Conservation (phyloP, 768 basidiomycete species). For the Pisolithus tinctorius region DNA sequence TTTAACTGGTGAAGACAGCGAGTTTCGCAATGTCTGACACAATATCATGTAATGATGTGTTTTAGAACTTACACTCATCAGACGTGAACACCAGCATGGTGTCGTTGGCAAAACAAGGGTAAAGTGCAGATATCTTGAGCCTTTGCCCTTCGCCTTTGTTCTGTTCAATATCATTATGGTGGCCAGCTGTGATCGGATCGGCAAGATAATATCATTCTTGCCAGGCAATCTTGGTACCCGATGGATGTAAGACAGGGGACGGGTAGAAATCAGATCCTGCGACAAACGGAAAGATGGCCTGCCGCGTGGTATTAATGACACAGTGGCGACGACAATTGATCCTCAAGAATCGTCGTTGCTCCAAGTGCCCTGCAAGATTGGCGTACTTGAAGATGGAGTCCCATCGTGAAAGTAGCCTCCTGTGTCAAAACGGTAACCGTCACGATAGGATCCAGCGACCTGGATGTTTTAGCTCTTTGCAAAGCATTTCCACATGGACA, state of each 20-base stretch:
- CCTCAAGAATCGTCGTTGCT: slow-evolving; percentile 54
- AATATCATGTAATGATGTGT: slow-evolving; percentile 53
- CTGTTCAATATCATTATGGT: slow-evolving; percentile 31
- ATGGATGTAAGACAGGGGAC: slow-evolving; percentile 50
- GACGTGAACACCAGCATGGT: slow-evolving; percentile 55
- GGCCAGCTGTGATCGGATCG: slow-evolving; percentile 29
- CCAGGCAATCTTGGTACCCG: slow-evolving; percentile 55
- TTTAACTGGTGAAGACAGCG: slow-evolving; percentile 12
- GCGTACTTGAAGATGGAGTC: slow-evolving; percentile 47
- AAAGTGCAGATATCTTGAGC: slow-evolving; percentile 43
- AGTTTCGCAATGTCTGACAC: slow-evolving; percentile 19
- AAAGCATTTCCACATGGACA: too few relatives aligned
- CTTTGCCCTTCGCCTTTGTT: slow-evolving; percentile 42
- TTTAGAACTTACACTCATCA: slow-evolving; percentile 55
- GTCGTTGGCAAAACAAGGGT: slow-evolving; percentile 55
- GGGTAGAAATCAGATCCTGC: slow-evolving; percentile 70
- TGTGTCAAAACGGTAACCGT: too few relatives aligned
- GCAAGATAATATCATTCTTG: slow-evolving; percentile 64
- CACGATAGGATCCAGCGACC: too few relatives aligned
- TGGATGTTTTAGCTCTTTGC: too few relatives aligned
- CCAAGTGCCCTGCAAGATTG: slow-evolving; percentile 53
- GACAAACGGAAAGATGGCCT: slow-evolving; percentile 39
- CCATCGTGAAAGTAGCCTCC: too few relatives aligned
- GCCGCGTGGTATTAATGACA: slow-evolving; percentile 43
- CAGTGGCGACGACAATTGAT: slow-evolving; percentile 53